Evolutionary conservation across 768 basidiomycete species (phyloP).

Genomic region (Tricholomella constricta): DNA sequence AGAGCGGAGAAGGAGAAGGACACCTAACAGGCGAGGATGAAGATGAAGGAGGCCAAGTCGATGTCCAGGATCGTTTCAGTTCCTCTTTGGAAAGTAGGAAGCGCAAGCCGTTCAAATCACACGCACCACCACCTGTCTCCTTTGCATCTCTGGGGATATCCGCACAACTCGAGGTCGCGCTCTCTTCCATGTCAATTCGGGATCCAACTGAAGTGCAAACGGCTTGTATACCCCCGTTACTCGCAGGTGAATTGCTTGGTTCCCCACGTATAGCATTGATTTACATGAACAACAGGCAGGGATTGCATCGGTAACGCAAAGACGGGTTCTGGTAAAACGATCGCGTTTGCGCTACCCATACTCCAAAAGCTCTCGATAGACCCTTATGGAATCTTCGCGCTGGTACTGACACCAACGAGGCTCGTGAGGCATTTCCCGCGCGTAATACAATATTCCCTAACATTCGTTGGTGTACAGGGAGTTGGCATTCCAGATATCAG

Average conservation of each 20-base stretch:
- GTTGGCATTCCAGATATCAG: slow-evolving; percentile 94
- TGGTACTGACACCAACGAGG: slow-evolving; percentile 95
- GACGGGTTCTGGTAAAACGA: slow-evolving; percentile 97
- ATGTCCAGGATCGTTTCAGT: slow-evolving; percentile 10
- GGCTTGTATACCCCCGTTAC: slow-evolving; percentile 86
- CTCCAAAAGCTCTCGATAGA: slow-evolving; percentile 85
- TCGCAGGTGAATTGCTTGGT: slow-evolving; percentile 56
- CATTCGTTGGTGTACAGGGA: slow-evolving; percentile 54
- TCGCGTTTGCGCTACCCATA: slow-evolving; percentile 96
- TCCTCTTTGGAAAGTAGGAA: slow-evolving; percentile 6
- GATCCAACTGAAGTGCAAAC: slow-evolving; percentile 85
- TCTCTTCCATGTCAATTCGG: slow-evolving; percentile 83
- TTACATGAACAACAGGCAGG: slow-evolving; percentile 53
- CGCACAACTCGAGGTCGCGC: slow-evolving; percentile 56
- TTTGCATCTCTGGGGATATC: slow-evolving; percentile 67
- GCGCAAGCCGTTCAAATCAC: neutral
- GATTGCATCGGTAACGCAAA: slow-evolving; percentile 98
- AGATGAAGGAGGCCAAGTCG: neutral
- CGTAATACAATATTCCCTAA: neutral
- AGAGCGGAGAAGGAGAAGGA: slow-evolving; percentile 7
- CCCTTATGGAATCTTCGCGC: slow-evolving; percentile 92
- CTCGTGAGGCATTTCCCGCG: slow-evolving; percentile 33
- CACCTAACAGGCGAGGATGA: slow-evolving; percentile 5
- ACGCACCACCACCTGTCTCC: slow-evolving; percentile 22
- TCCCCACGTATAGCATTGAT: neutral